Percentiles rank a stretch among this genome's conserved stretches.
These are phyloP conservation scores for Colletotrichum cuscutae DNA, from an alignment of 2,329 filamentous ascomycete species.

Conservation along the genomic window DNA sequence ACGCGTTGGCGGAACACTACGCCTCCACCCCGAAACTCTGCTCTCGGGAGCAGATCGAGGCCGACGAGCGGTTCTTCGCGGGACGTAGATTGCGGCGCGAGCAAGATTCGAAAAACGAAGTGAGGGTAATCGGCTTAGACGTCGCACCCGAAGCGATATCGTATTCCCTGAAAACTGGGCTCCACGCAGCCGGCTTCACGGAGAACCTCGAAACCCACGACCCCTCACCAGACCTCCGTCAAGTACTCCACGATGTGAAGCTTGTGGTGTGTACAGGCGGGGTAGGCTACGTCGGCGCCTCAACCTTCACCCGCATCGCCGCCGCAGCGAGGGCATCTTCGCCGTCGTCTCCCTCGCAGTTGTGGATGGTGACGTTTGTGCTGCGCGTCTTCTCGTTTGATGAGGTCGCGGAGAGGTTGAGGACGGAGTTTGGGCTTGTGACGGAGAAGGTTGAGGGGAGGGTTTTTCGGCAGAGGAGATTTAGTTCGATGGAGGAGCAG, in stretches of 20 bases:
- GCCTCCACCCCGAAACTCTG: not conserved
- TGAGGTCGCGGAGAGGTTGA: not conserved
- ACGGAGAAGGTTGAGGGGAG: conserved; percentile 12
- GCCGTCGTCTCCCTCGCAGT: not conserved
- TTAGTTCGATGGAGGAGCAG: conserved; percentile 8
- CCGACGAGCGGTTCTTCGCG: conserved; percentile 3
- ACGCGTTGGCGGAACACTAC: not conserved
- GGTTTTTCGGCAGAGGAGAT: conserved; percentile 11
- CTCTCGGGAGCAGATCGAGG: not conserved
- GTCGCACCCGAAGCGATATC: not conserved
- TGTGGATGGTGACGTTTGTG: conserved; percentile 24
- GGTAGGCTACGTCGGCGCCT: conserved; percentile 6
- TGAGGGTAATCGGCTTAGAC: conserved; percentile 2
- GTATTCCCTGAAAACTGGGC: not conserved
- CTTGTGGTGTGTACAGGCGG: conserved; percentile 20
- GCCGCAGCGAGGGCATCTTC: not conserved
- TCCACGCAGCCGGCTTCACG: not conserved
- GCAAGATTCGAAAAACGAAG: not conserved
- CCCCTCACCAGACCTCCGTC: not conserved
- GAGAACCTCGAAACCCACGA: conserved; percentile 9
- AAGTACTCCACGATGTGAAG: not conserved
- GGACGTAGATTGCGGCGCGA: not conserved
- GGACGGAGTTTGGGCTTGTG: not conserved
- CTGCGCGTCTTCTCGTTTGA: conserved; percentile 22
- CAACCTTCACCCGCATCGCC: not conserved